Conservation (phyloP, 2,329 filamentous ascomycete species). For the Xylaria sp. region DNA sequence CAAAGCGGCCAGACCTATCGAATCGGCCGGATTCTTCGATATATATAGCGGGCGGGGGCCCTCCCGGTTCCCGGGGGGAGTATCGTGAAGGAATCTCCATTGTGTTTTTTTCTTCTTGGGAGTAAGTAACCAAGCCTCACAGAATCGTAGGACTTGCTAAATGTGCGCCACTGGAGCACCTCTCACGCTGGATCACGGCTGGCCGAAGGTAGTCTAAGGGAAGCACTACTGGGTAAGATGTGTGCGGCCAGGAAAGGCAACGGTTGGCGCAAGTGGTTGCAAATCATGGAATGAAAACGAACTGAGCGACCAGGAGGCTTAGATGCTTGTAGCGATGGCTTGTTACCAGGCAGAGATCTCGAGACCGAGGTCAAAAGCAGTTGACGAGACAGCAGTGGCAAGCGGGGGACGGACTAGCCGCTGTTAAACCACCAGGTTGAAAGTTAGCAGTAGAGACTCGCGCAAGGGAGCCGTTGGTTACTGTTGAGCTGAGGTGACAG, state of each 20-base stretch:
- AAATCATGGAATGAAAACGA: slow-evolving; percentile 23
- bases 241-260: slow-evolving; percentile 1
- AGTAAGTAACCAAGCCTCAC: slow-evolving; percentile 24
- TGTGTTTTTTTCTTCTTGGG: slow-evolving; percentile 25
- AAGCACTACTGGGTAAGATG: slow-evolving; percentile 15
- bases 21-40: slow-evolving; percentile 45
- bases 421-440: slow-evolving; percentile 28
- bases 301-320: neutral
- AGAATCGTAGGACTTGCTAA: slow-evolving; percentile 34
- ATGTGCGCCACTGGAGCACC: slow-evolving; percentile 40
- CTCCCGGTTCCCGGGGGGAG: slow-evolving; percentile 48
- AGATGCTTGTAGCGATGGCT: slow-evolving; percentile 15
- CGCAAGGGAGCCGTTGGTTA: slow-evolving; percentile 29
- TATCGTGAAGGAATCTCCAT: slow-evolving; percentile 50
- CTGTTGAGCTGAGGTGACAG: slow-evolving; percentile 19
- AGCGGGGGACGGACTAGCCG: slow-evolving; percentile 19
- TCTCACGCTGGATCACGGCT: slow-evolving; percentile 36
- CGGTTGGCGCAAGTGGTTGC: slow-evolving; percentile 10
- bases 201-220: slow-evolving; percentile 10
- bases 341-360: slow-evolving; percentile 8
- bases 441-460: slow-evolving; percentile 9
- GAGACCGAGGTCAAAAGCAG: slow-evolving; percentile 15
- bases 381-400: slow-evolving; percentile 24
- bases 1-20: slow-evolving; percentile 43
- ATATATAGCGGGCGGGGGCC: slow-evolving; percentile 49